Conservation (phyloP, 2,329 filamentous ascomycete species). For the Sclerotinia borealis region DNA sequence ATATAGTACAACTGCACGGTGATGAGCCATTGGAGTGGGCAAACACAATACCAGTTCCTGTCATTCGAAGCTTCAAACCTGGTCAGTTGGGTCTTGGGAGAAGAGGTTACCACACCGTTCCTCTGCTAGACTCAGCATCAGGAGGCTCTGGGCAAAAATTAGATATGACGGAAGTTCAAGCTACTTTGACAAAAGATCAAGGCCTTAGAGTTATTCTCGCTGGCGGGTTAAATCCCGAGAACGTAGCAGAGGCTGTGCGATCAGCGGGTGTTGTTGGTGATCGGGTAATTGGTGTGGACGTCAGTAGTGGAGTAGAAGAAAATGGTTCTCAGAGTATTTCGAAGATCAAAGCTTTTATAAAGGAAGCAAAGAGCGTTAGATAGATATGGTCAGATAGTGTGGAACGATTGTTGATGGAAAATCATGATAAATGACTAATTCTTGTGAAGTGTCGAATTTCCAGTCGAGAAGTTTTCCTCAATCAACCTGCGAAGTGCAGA, state of each 20-base stretch:
- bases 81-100: constrained; percentile 54
- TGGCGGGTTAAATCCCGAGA: constrained; percentile 75
- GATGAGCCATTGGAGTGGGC: constrained; percentile 92
- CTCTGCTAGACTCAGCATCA: constrained; percentile 79
- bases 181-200: constrained; percentile 58
- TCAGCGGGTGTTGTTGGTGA: constrained; percentile 53
- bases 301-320: constrained; percentile 88
- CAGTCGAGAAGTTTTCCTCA: neutral
- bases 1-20: constrained; percentile 90
- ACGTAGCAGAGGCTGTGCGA: constrained; percentile 62
- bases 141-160: constrained; percentile 77
- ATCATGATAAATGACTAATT: neutral
- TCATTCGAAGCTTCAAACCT: constrained; percentile 80
- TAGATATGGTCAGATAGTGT: constrained; percentile 12
- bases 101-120: constrained; percentile 75
- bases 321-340: constrained; percentile 72
- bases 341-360: constrained; percentile 77
- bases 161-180: constrained; percentile 63
- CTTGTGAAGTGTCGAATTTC: neutral
- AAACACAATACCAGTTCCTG: constrained; percentile 79
- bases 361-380: constrained; percentile 54
- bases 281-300: constrained; percentile 77
- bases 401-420: neutral
- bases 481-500: neutral
- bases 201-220: constrained; percentile 76